phyloP scores from a whole-genome alignment of 2,329 filamentous ascomycete genomes.

The Calonectria hawksworthii region DNA sequence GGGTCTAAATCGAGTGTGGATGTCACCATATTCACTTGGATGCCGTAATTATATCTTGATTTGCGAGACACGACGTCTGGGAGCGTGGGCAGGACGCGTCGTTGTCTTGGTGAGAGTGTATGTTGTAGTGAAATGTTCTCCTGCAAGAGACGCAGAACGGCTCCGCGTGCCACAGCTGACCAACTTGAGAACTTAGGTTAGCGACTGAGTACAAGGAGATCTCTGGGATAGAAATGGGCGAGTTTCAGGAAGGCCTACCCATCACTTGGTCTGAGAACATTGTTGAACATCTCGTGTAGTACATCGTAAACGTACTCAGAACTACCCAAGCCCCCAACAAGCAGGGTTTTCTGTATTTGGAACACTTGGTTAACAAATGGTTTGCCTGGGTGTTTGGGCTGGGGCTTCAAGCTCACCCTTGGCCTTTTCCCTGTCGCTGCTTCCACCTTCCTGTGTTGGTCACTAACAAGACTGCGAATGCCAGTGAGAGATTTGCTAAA shows the following conservation, averaged over 20 bases:
- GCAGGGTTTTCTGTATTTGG: slow-evolving; percentile 8
- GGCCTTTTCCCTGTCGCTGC: slow-evolving; percentile 2
- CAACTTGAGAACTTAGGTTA: too few relatives aligned
- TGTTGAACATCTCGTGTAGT: not conserved
- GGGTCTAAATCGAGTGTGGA: not conserved
- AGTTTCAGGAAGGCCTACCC: not conserved
- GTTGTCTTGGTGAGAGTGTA: not conserved
- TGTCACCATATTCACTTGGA: not conserved
- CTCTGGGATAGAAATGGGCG: not conserved
- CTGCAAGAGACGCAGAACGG: slow-evolving; percentile 8
- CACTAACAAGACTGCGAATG: slow-evolving; percentile 10
- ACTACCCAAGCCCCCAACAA: slow-evolving; percentile 23
- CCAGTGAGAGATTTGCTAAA: slow-evolving; percentile 15
- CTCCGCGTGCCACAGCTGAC: slow-evolving; percentile 18
- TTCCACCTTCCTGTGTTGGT: slow-evolving; percentile 1
- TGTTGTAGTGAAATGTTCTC: not conserved
- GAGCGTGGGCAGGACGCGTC: too few relatives aligned
- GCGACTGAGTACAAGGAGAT: too few relatives aligned
- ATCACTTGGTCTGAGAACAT: slow-evolving; percentile 4
- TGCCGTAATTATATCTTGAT: slow-evolving; percentile 12
- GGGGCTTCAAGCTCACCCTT: too few relatives aligned
- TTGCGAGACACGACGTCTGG: slow-evolving; percentile 3
- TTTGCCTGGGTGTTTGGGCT: too few relatives aligned
- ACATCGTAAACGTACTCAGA: slow-evolving; percentile 3
- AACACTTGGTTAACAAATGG: not conserved